A percentile compares a stretch with the other conserved stretches of the same genome.
phyloP scores from a whole-genome alignment of 768 basidiomycete genomes.

The Suillus americanus region DNA sequence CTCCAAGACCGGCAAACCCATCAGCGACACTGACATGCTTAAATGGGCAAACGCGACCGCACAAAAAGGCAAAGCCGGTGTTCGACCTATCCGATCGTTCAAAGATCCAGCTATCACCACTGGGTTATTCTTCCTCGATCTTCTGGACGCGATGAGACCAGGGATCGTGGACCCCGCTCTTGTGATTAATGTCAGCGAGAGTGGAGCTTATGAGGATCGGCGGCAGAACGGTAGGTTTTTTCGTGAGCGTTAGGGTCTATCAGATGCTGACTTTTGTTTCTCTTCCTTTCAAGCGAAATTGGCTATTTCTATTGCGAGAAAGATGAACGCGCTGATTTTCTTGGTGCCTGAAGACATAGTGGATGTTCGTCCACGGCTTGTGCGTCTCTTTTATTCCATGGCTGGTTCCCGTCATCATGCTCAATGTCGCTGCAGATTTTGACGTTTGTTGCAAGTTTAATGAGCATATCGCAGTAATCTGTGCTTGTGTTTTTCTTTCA shows the following conservation, averaged over 20 bases:
- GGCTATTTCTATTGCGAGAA: conserved; percentile 97
- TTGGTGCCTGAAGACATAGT: conserved; percentile 97
- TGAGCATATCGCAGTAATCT: conserved; percentile 59
- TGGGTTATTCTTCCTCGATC: conserved; percentile 89
- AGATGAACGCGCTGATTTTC: conserved; percentile 96
- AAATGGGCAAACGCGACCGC: conserved; percentile 95
- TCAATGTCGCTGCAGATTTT: conserved; percentile 59
- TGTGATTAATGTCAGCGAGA: conserved; percentile 59
- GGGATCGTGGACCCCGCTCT: conserved; percentile 93
- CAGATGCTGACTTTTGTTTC: conserved; percentile 1
- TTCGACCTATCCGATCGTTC: conserved; percentile 81
- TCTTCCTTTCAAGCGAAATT: conserved; percentile 70
- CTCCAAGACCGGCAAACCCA: conserved; percentile 70
- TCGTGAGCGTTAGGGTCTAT: background rate
- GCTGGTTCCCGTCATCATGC: background rate
- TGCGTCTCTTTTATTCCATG: conserved; percentile 38
- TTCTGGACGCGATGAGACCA: conserved; percentile 87
- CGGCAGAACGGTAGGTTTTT: conserved; percentile 79
- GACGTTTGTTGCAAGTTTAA: conserved; percentile 93
- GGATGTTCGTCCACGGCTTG: conserved; percentile 87
- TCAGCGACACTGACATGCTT: conserved; percentile 91
- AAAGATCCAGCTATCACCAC: conserved; percentile 90
- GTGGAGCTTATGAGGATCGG: conserved; percentile 80
- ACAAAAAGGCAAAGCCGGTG: conserved; percentile 60
- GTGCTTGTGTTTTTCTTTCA: background rate